Base-by-base conservation (phyloP, 1,284 basidiomycete genomes). In the Porodaedalea pini region DNA sequence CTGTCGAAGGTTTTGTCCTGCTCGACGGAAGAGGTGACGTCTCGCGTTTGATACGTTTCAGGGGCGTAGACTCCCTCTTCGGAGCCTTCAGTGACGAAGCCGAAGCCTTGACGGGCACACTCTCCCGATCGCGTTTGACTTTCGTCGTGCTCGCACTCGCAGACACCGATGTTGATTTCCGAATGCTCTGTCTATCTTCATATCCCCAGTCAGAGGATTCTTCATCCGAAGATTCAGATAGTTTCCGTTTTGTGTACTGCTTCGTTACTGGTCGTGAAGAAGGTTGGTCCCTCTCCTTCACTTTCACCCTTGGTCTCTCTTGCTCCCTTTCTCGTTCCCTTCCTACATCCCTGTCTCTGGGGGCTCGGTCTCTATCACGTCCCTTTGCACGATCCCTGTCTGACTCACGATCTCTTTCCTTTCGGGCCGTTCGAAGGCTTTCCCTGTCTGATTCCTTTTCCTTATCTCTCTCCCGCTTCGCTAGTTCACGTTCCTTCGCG, bases 281-380 rank as follows among this genome's bases (percentile, higher is more conserved):
- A n/a, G 27, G 31, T 25, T 25, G 36, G n/a, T 54, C 51, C 25
- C 41, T 58, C 40, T 52, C 50, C 19, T 62, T 64, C 13, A 71
- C 69, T 4, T 60, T 64, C 23, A 65, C 62, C 34, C 60, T 65
- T 6, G 68, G 67, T 19, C 54, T 40, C 32, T 72, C 71, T 29
- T 63, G 67, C 61, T 75, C 78, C 21, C 76, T 71, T 59, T 78
- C 78, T 55, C 69, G 53, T 1, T 62, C 45, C 34, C 45, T 66
- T 37, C 3, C 34, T 19, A 21, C 17, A 2, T 48, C 45, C 29
- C 29, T 25, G 4, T 43, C 62, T 25, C 60, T 50, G 19, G 65
- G 39, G 15, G 59, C 45, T 4, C 45, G 45, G 10, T 62, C 17
- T 71, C 69, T 10, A 57, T 64, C 21, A 63, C 62, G 41, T 57